Percentiles rank a stretch among this genome's conserved stretches.
Conservation (phyloP, 2,329 filamentous ascomycete species). For the Aspergillus oerlinghausenensis region DNA sequence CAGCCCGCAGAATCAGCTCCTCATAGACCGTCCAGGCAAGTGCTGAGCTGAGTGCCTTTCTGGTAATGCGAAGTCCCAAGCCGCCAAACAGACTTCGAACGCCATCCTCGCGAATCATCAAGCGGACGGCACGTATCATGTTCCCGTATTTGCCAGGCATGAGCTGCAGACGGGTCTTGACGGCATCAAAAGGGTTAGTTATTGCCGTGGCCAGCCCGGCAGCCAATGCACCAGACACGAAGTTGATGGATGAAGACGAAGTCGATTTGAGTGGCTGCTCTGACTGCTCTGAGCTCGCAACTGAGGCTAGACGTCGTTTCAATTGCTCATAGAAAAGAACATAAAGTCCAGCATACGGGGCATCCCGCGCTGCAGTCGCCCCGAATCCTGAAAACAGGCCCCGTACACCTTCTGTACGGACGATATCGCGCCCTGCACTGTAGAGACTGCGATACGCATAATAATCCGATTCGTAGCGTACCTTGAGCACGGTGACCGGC, state of each 20-base stretch:
- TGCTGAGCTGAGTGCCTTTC: conserved; percentile 91
- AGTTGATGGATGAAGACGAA: conserved; percentile 64
- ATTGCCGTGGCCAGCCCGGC: conserved; percentile 79
- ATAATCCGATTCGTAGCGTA: conserved; percentile 84
- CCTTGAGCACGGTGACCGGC: conserved; percentile 94
- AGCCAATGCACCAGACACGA: conserved; percentile 73
- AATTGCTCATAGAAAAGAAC: conserved; percentile 80
- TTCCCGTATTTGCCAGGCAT: conserved; percentile 80
- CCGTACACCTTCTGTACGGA: conserved; percentile 64
- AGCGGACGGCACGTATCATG: conserved; percentile 67
- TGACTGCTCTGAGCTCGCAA: conserved; percentile 17
- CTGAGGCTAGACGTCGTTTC: conserved; percentile 31
- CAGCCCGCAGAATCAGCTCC: conserved; percentile 75
- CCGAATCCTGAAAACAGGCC: conserved; percentile 94
- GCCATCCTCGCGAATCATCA: conserved; percentile 81
- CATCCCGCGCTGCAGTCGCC: conserved; percentile 86
- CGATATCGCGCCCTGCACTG: conserved; percentile 70
- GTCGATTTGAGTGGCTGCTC: conserved; percentile 15
- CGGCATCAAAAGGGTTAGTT: conserved; percentile 93
- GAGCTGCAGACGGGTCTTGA: conserved; percentile 92
- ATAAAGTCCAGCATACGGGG: conserved; percentile 94
- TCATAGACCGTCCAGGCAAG: conserved; percentile 97
- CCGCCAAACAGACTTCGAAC: conserved; percentile 78
- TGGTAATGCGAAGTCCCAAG: conserved; percentile 75
- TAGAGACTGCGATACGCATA: conserved; percentile 77